Evolutionary conservation across 371 early-diverging fungal genomes (phyloP).

Genomic region (Nematocida major): DNA sequence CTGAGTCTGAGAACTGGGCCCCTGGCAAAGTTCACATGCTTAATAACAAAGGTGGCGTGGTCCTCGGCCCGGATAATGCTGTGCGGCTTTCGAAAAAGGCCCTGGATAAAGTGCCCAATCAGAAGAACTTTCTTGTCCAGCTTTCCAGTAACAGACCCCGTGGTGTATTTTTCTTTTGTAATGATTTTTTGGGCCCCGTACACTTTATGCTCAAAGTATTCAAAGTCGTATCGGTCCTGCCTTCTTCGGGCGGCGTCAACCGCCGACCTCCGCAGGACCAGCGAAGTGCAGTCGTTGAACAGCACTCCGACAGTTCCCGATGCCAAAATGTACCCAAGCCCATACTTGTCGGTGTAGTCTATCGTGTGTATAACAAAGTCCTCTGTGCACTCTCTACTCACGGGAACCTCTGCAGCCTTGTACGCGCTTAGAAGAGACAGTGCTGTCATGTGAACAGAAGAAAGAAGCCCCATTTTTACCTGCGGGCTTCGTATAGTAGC

Average conservation of each 20-base stretch:
- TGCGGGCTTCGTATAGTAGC: background rate
- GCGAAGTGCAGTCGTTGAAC: constrained; percentile 43
- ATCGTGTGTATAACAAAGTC: constrained; percentile 22
- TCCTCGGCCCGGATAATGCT: background rate
- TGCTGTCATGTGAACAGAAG: constrained; percentile 20
- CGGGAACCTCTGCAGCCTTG: background rate
- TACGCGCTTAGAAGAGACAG: constrained; percentile 1
- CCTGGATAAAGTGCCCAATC: constrained; percentile 6
- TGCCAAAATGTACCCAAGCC: constrained; percentile 23
- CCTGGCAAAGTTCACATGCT: constrained; percentile 24
- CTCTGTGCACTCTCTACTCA: background rate
- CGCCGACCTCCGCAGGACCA: constrained; percentile 17
- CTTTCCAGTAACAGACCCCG: background rate
- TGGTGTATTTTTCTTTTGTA: constrained; percentile 30
- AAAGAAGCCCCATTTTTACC: constrained; percentile 20
- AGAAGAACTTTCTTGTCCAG: constrained; percentile 30
- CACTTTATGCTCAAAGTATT: constrained; percentile 43
- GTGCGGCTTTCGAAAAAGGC: background rate
- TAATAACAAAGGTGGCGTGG: constrained; percentile 32
- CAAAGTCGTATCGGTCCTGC: background rate
- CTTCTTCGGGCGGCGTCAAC: background rate
- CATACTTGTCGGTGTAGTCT: constrained; percentile 28
- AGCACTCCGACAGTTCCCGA: constrained; percentile 33
- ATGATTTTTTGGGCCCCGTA: constrained; percentile 43
- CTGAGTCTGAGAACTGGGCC: constrained; percentile 41